Evolutionary conservation across 1,284 basidiomycete genomes (phyloP), one percentile per base, ranked within the genome.

Genomic region (Retiboletus fuscus): DNA sequence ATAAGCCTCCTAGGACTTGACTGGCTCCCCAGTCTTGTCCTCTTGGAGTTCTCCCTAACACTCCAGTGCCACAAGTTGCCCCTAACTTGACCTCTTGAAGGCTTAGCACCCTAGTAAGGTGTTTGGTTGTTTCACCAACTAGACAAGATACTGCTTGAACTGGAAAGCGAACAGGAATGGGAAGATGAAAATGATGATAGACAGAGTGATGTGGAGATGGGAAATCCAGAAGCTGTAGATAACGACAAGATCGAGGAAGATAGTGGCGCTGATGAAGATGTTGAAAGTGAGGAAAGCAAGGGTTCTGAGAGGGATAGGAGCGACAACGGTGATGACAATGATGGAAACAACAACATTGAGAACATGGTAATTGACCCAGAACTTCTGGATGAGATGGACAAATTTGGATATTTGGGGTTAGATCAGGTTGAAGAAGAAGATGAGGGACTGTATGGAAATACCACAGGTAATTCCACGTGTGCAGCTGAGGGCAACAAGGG

Each of bases 401-500:
- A 69, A 53, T 69, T 67, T 28, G 69, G 64, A 3, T 69, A 69
- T 13, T 43, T 43, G 5, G 69, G 65, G 18, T 43, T 67, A 12
- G 65, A 70, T 39, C 60, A 70, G 47, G 58, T 67, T 10, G 47
- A 44, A 11, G 39, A 34, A 3, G 63, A 66, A 2, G 61, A 68
- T 5, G 20, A 43, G 3, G 51, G 28, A 28, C n/a, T n/a, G n/a
- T n/a, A n/a, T n/a, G n/a, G n/a, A n/a, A n/a, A n/a, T n/a, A n/a
- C n/a, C n/a, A n/a, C n/a, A n/a, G n/a, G n/a, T n/a, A n/a, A n/a
- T n/a, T n/a, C n/a, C n/a, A n/a, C n/a, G n/a, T n/a, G n/a, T n/a
- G n/a, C n/a, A n/a, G n/a, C n/a, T n/a, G n/a, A n/a, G n/a, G n/a
- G n/a, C n/a, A n/a, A n/a, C n/a, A n/a, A n/a, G n/a, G n/a, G n/a